Evolutionary conservation across 371 early-diverging fungal species (phyloP).

Genomic region (Rhizopus delemar): DNA sequence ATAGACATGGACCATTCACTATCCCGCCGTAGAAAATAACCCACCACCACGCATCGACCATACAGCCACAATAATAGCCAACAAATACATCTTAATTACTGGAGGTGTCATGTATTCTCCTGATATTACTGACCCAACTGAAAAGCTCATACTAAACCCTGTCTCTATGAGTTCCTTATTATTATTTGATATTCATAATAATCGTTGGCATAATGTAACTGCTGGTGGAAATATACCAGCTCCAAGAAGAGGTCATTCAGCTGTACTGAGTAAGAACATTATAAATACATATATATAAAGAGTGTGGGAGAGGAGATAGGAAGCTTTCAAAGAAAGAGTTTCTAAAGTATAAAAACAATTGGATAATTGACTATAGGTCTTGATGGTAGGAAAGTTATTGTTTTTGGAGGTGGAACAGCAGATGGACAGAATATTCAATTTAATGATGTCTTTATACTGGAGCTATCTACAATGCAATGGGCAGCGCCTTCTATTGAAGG

Average conservation of each 20-base stretch:
- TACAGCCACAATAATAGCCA: constrained; percentile 30
- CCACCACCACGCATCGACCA: constrained; percentile 32
- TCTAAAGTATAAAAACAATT: too few species aligned
- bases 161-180: constrained; percentile 43
- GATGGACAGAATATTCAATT: constrained; percentile 22
- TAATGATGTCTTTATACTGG: constrained; percentile 44
- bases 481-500: constrained; percentile 38
- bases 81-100: constrained; percentile 25
- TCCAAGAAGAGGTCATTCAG: constrained; percentile 46
- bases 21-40: constrained; percentile 10
- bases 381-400: constrained; percentile 29
- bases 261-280: constrained; percentile 33
- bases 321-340: too few species aligned
- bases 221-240: constrained; percentile 51
- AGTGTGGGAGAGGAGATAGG: too few species aligned
- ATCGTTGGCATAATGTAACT: constrained; percentile 37
- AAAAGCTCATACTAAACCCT: constrained; percentile 33
- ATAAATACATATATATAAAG: too few species aligned
- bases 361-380: constrained; percentile 14
- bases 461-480: constrained; percentile 40
- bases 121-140: constrained; percentile 32
- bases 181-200: constrained; percentile 30
- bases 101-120: constrained; percentile 23
- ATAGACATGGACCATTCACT: constrained; percentile 25
- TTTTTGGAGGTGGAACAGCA: constrained; percentile 44